Conservation (phyloP, 2,329 filamentous ascomycete genomes). For the Beauveria asiatica region DNA sequence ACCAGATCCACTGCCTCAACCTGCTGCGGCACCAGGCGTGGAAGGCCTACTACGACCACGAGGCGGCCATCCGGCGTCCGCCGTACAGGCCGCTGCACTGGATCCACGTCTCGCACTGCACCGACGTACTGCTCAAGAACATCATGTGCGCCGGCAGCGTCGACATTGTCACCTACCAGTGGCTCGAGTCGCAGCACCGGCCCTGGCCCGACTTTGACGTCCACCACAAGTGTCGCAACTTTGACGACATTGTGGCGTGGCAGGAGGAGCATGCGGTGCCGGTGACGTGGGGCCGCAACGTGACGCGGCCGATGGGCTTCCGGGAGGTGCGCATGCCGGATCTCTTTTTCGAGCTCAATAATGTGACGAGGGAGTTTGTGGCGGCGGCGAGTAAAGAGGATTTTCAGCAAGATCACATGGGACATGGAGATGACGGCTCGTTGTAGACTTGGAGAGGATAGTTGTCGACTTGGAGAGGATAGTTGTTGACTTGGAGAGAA, state of each 20-base stretch:
- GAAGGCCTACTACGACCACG: slow-evolving; percentile 11
- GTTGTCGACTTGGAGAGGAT: too few relatives aligned
- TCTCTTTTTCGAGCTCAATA: not conserved
- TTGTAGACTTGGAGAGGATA: too few relatives aligned
- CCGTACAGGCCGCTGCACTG: slow-evolving; percentile 4
- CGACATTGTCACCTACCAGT: slow-evolving; percentile 13
- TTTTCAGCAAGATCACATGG: not conserved
- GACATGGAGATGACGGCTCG: not conserved
- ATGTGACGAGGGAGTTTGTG: not conserved
- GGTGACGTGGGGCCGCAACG: not conserved
- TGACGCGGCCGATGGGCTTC: slow-evolving; percentile 4
- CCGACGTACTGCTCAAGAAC: slow-evolving; percentile 14
- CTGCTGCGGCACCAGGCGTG: slow-evolving; percentile 12
- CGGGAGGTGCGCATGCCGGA: slow-evolving; percentile 3
- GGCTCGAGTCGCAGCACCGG: slow-evolving; percentile 11
- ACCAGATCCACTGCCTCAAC: slow-evolving; percentile 18
- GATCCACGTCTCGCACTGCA: slow-evolving; percentile 14
- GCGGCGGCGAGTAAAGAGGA: not conserved
- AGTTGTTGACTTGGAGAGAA: too few relatives aligned
- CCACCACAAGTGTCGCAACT: slow-evolving; percentile 15
- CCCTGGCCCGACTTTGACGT: slow-evolving; percentile 16
- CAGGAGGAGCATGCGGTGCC: slow-evolving; percentile 11
- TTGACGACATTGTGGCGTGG: slow-evolving; percentile 15
- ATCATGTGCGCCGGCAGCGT: slow-evolving; percentile 15
- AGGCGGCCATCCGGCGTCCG: not conserved